phyloP scores from a whole-genome alignment of 805 yeast species.

The Candida pseudofarinosa region DNA sequence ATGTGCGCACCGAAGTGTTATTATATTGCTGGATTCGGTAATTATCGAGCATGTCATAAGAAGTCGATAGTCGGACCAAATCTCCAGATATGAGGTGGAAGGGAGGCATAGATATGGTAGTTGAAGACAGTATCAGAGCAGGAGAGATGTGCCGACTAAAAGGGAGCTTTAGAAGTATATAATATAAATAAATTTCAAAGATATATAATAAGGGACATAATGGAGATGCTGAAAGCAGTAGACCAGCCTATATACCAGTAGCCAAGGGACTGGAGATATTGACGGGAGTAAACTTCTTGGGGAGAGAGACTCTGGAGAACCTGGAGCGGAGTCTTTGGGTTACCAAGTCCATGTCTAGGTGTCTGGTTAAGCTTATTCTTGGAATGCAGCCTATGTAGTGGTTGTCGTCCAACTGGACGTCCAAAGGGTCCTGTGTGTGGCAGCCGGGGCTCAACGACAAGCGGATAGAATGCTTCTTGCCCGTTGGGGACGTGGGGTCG shows the following conservation, averaged over 20 bases:
- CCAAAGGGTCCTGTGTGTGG: constrained; percentile 96
- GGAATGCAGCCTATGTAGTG: constrained; percentile 97
- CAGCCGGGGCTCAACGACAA: constrained; percentile 96
- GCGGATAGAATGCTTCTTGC: constrained; percentile 83
- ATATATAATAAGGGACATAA: no score
- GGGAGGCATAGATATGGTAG: no score
- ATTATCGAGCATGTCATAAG: neutral
- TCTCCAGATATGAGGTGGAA: no score
- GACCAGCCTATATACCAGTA: constrained; percentile 18
- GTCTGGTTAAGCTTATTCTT: constrained; percentile 83
- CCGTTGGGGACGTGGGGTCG: constrained; percentile 55
- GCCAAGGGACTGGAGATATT: constrained; percentile 70
- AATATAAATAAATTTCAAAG: no score
- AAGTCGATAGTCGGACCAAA: no score
- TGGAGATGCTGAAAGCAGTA: no score
- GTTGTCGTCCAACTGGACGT: constrained; percentile 91
- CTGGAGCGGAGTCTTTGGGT: constrained; percentile 75
- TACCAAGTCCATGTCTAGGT: constrained; percentile 86
- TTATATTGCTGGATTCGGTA: neutral
- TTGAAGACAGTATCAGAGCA: no score
- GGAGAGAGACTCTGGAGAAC: constrained; percentile 83
- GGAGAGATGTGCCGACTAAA: no score
- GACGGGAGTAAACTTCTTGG: constrained; percentile 87
- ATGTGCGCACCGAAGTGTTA: neutral
- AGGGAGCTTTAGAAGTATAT: no score